Conservation (phyloP, 2,329 filamentous ascomycete genomes). For the Macroventuria anomochaeta region DNA sequence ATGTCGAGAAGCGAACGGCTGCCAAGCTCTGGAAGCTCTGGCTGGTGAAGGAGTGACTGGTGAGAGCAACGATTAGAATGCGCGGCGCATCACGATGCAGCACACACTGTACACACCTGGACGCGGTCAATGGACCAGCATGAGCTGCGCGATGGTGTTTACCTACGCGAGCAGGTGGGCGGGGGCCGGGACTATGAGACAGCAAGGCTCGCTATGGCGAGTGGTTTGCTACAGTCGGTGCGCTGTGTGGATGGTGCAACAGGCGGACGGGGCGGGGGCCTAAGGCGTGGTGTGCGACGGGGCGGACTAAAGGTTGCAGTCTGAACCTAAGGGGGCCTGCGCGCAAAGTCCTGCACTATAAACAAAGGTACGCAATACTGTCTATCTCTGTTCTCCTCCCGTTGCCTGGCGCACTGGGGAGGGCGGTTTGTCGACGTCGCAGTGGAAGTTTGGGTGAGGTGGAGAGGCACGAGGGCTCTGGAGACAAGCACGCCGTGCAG, state of each 20-base stretch:
- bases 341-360: conserved; percentile 16
- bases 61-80: conserved; percentile 1
- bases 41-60: conserved; percentile 33
- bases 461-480: conserved; percentile 6
- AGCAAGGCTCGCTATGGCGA: conserved; percentile 19
- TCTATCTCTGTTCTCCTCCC: conserved; percentile 1
- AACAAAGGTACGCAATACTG: not conserved
- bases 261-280: conserved; percentile 32
- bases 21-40: conserved; percentile 44
- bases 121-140: conserved; percentile 42
- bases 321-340: conserved; percentile 13
- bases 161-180: conserved; percentile 19
- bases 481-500: conserved; percentile 19
- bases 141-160: conserved; percentile 29
- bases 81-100: not conserved
- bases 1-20: conserved; percentile 52
- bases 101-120: conserved; percentile 33
- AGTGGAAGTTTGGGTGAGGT: conserved; percentile 35
- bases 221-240: conserved; percentile 18
- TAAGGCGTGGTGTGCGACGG: conserved; percentile 24
- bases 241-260: conserved; percentile 22
- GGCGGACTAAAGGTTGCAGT: conserved; percentile 18
- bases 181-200: conserved; percentile 21
- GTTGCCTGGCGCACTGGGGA: conserved; percentile 5
- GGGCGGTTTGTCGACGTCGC: conserved; percentile 38